These are phyloP conservation scores for Pestalotiopsis sp. DNA, from an alignment of 2,329 filamentous ascomycete genomes.

Conservation along the genomic window DNA sequence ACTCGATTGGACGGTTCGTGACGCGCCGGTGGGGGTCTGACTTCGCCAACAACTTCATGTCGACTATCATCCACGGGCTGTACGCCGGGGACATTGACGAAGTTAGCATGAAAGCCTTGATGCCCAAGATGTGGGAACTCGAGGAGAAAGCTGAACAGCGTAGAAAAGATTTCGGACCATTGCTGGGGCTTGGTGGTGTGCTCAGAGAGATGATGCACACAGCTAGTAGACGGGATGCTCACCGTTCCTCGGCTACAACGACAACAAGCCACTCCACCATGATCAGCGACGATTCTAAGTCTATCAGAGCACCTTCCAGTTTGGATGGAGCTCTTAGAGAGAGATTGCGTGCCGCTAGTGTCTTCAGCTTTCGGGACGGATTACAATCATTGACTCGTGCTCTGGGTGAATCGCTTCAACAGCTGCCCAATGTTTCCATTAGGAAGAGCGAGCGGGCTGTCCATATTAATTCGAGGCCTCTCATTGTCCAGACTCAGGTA, in stretches of 20 bases:
- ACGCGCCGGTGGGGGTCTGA: constrained; percentile 7
- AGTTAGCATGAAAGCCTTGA: constrained; percentile 13
- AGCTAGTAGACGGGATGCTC: too few relatives aligned
- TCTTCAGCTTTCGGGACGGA: constrained; percentile 1
- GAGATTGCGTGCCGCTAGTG: background rate
- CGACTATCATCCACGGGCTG: constrained; percentile 14
- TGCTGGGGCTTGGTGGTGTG: background rate
- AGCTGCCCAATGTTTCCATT: background rate
- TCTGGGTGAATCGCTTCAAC: background rate
- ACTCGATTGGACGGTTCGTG: constrained; percentile 17
- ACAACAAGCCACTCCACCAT: background rate
- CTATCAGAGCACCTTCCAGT: background rate
- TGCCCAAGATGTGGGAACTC: constrained; percentile 14
- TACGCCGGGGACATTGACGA: constrained; percentile 15
- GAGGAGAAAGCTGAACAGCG: constrained; percentile 7
- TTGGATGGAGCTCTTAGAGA: background rate
- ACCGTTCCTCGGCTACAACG: background rate
- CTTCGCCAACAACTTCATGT: constrained; percentile 14
- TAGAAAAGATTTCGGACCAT: background rate
- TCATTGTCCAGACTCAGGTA: background rate
- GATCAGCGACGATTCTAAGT: background rate
- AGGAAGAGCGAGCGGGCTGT: background rate
- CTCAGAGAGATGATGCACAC: background rate
- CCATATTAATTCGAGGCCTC: background rate
- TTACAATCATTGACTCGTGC: background rate